Evolutionary conservation across 225 moss, liverwort and hornwort genomes (phyloP), one percentile per base, ranked within the genome.

Genomic region (Straminergon stramineum): DNA sequence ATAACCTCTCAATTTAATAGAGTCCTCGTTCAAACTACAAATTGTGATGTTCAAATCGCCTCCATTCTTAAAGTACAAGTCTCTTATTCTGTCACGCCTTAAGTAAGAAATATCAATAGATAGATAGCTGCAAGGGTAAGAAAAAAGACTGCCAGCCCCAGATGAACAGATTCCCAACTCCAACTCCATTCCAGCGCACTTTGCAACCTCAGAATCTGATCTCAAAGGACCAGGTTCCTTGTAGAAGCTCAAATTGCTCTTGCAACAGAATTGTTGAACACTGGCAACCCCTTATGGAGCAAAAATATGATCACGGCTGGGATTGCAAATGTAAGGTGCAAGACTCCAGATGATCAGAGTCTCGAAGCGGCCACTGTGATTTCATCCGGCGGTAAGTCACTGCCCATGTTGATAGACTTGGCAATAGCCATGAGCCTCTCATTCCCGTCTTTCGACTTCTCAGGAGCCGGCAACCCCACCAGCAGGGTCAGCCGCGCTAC

Each of bases 401-500:
- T 19, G 57, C n/a, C 88, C 83, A 75, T 81, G 87, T 87, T 90
- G 27, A 89, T 87, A 2, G 90, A 84, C 67, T 90, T 94, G 28
- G 91, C 94, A 41, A 93, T 91, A 82, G 84, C 86, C 55, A 93
- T 77, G 21, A 93, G 62, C n/a, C 18, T 89, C n/a, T 91, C 84
- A 27, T 93, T 93, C 11, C 88, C 91, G 18, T 85, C 90, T 67
- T 83, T 91, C 51, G 92, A 91, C 74, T 75, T 91, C 86, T 90
- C 90, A 12, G 91, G 41, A 64, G 76, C 88, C 35, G 98, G 95
- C 90, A 96, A 85, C 66, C 98, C 97, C 22, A 95, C 91, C 71
- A 96, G 66, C 26, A 98, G 92, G 57, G 97, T 96, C 89, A 98
- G 94, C 35, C 94, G 93, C 37, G 96, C 91, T 9, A 96, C 91